Base-by-base conservation (phyloP, 306 rosid genomes). In the Quercus robur region DNA sequence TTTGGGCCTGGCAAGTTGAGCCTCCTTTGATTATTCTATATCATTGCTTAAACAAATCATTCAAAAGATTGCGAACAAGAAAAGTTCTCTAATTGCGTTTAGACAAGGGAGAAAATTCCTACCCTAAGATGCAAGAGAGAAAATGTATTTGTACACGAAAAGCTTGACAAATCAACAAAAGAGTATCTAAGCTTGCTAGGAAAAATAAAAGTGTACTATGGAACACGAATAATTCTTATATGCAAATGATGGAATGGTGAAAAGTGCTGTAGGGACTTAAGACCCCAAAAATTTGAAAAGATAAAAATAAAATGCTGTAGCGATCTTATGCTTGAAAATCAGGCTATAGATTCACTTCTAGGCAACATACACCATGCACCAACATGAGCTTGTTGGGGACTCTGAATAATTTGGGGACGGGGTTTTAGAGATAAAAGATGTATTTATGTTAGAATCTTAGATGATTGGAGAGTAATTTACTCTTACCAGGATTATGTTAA, bases 321-420 rank as follows among this genome's bases (percentile, higher is more conserved):
- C 81, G 91, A 86, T 89, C 91, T 84, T 88, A 86, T 94, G 97
- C 97, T 63, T 62, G 55, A 75, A 84, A 87, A 89, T 88, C 88
- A 83, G 68, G 82, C 52, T 2, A 66, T 2, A 70, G 89, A 90
- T 89, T 88, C 92, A 88, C 73, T 75, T 87, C 74, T 66, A 44
- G 79, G 87, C 80, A 85, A 81, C 90, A 81, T 28, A 76, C 83
- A 79, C 90, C 90, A 78, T 75, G 82, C 91, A 80, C 70, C 85
- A 78, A 85, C 90, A 83, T 89, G 91, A 87, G 28, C 78, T 15
- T 90, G 92, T 90, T 85, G 80, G 88, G 80, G 88, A 62, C 82
- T 51, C 63, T 67, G 17, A 72, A 70, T 85, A 85, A 84, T 81
- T 83, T 83, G 83, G 64, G 28, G n/a, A 20, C 54, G 54, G 17